Evolutionary conservation across 1,139 yeast genomes (phyloP), one percentile per base, ranked within the genome.

Genomic region (Kodamaea sp.): DNA sequence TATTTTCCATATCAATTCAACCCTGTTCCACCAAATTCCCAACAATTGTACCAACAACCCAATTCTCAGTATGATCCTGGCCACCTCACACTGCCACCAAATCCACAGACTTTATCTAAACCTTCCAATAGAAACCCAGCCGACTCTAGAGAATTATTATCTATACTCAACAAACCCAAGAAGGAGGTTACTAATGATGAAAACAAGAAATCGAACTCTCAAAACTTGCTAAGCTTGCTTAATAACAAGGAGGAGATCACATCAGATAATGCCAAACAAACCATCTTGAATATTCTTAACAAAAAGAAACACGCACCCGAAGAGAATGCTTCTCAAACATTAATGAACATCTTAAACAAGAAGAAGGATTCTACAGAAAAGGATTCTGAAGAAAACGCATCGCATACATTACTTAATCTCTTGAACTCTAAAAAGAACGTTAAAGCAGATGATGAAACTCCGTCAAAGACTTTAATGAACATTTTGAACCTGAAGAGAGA

Each of bases 81-180:
- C 12, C 22, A 21, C 18, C 6, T 20, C 7, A 28, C 21, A 12
- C 50, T 47, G 30, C 65, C 64, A 18, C 80, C 80, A 21, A 64
- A 63, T 27, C 71, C 78, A 3, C 70, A 63, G 14, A 53, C 66
- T 5, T 58, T 74, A 26, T 63, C 65, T 29, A 73, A 66, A 45
- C 73, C 76, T 2, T 50, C 61, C 11, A 48, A 58, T 32, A 59
- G 58, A 41, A 57, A 55, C 31, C 55, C 65, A 4, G 59, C 69
- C 1, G 69, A 76, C 42, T 71, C 81, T 7, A 74, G 69, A 42
- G 82, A 78, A 38, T 51, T 79, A 13, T 61, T 78, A 39, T 72
- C 78, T 5, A 64, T 79, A 16, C 60, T 79, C 44, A 76, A 68
- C 24, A 57, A 55, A 35, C 55, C 61, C 5, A 40, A 37, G 27